Base-by-base conservation (phyloP, 805 yeast species). In the Spathaspora girioi region DNA sequence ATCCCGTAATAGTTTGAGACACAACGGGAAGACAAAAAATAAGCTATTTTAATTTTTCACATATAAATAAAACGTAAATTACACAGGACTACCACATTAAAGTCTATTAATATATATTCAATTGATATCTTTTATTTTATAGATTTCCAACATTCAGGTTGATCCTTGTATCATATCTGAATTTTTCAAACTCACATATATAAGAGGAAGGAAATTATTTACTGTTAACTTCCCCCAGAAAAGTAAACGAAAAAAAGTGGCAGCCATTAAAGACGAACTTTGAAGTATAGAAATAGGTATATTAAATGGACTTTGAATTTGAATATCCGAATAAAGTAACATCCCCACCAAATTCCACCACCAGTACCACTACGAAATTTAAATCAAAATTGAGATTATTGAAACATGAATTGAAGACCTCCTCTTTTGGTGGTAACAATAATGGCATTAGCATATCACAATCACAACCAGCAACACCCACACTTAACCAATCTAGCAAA, bases 241-340 rank as follows among this genome's bases (percentile, higher is more conserved):
- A 23, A n/a, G n/a, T n/a, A n/a, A n/a, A n/a, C n/a, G n/a, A 15
- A 14, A 35, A 35, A 35, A 35, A 35, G 18, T 35, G 18, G 40
- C 40, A 35, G 40, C 40, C 40, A 14, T 35, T 35, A 35, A 12
- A 29, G 11, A 29, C 32, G 9, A 31, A 31, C 35, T 31, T 31
- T 31, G 35, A 31, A 31, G n/a, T n/a, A n/a, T n/a, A 11, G 12
- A 31, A 11, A 31, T 31, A 31, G n/a, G n/a, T 5, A 10, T 31
- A 31, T 31, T 20, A 35, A 17, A 45, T 45, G 47, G 23, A 45
- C 17, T 45, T 35, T 31, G 38, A 45, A 35, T 45, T 31, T 20
- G 27, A 44, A 26, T 44, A 29, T 18, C 47, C 47, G 18, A 20
- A 14, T 20, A 19, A 11, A 42, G 44, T 14, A 42, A 19, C 29